phyloP scores from a whole-genome alignment of 805 yeast genomes.

The Cephaloascus fragrans region DNA sequence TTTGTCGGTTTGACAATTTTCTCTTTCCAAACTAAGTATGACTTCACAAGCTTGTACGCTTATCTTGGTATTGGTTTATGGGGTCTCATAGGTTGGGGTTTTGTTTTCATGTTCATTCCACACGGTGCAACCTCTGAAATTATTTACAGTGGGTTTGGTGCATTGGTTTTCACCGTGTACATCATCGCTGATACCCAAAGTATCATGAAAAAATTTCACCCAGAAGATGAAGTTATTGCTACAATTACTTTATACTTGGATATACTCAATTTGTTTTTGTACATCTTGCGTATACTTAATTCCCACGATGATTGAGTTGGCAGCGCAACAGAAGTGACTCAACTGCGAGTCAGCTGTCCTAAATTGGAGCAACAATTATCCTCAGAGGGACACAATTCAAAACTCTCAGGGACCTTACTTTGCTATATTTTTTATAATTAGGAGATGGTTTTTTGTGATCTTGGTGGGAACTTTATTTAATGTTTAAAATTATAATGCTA shows the following conservation, averaged over 20 bases:
- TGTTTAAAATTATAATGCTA: no score
- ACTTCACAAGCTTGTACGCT: constrained; percentile 61
- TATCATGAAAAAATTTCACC: constrained; percentile 61
- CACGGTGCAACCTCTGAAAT: constrained; percentile 48
- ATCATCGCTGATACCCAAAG: constrained; percentile 75
- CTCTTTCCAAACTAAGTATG: constrained; percentile 72
- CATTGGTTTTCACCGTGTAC: constrained; percentile 61
- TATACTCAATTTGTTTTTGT: constrained; percentile 69
- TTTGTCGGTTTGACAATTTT: constrained; percentile 70
- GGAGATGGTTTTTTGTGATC: no score
- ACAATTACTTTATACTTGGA: constrained; percentile 74
- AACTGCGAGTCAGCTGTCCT: no score
- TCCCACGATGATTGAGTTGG: constrained; percentile 10
- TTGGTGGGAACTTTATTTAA: no score
- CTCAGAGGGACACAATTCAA: no score
- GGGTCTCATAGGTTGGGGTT: constrained; percentile 62
- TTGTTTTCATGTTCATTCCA: constrained; percentile 62
- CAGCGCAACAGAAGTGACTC: no score
- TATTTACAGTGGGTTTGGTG: constrained; percentile 65
- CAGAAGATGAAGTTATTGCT: constrained; percentile 82
- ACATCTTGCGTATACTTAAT: constrained; percentile 57
- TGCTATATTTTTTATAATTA: no score
- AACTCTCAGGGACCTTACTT: no score
- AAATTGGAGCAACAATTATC: no score
- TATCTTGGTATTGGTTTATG: constrained; percentile 45